phyloP scores from a whole-genome alignment of 306 rosid species.

The apple (Malus domestica) region ASM211411v1 NC_041797.1:27951001-27951500 shows the following conservation, averaged over 20 bases:
- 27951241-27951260: slow-evolving; percentile 91
- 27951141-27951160: background rate
- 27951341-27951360: slow-evolving; percentile 5
- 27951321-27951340: slow-evolving; percentile 16
- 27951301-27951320: slow-evolving; percentile 76
- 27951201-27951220: slow-evolving; percentile 93
- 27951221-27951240: slow-evolving; percentile 84
- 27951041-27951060: slow-evolving; percentile 84
- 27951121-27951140: slow-evolving; percentile 5
- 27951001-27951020: slow-evolving; percentile 38
- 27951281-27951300: slow-evolving; percentile 95
- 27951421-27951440: too few relatives aligned
- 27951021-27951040: slow-evolving; percentile 70
- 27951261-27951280: slow-evolving; percentile 82
- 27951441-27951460: too few relatives aligned
- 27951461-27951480: too few relatives aligned
- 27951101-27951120: slow-evolving; percentile 13
- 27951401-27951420: background rate
- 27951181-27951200: slow-evolving; percentile 74
- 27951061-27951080: slow-evolving; percentile 73
- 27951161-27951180: background rate
- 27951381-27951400: background rate
- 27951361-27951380: slow-evolving; percentile 2
- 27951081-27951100: slow-evolving; percentile 86
- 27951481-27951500: too few relatives aligned